Conservation (phyloP, 2,329 filamentous ascomycete genomes). For the Trichoderma endophyticum region DNA sequence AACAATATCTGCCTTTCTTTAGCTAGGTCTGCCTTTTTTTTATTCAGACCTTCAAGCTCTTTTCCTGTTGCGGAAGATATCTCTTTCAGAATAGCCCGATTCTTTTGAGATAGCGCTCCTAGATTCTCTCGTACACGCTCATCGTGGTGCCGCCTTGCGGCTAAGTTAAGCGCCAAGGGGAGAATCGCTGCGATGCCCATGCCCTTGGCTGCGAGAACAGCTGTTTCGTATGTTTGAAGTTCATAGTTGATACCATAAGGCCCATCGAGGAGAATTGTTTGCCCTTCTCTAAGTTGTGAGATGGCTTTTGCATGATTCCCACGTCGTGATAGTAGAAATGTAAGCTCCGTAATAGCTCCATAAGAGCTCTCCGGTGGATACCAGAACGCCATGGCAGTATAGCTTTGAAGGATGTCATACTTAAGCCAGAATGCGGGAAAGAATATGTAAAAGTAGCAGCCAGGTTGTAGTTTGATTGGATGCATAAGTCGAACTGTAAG, state of each 20-base stretch:
- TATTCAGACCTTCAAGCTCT: neutral
- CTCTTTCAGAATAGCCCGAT: neutral
- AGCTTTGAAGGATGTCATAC: slow-evolving; percentile 14
- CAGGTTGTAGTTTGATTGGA: neutral
- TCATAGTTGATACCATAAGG: slow-evolving; percentile 7
- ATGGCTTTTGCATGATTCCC: neutral
- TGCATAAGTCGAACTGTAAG: slow-evolving; percentile 3
- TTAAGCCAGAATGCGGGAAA: slow-evolving; percentile 9
- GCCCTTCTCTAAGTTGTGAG: neutral
- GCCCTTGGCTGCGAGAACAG: slow-evolving; percentile 16
- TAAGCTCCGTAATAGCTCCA: neutral
- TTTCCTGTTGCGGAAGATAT: neutral
- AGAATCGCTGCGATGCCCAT: slow-evolving; percentile 10
- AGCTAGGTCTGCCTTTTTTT: neutral
- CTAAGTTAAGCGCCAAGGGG: neutral
- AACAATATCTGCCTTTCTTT: neutral
- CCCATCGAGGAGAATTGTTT: slow-evolving; percentile 13
- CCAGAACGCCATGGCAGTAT: slow-evolving; percentile 12
- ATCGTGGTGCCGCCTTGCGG: slow-evolving; percentile 3
- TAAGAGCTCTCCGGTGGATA: neutral
- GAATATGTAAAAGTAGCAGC: slow-evolving; percentile 17
- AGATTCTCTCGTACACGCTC: neutral
- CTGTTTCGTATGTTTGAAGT: slow-evolving; percentile 1
- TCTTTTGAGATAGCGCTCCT: neutral
- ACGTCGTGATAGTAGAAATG: slow-evolving; percentile 8